Conservation (phyloP, 2,329 filamentous ascomycete species). For the Exutisphaerella laricina region DNA sequence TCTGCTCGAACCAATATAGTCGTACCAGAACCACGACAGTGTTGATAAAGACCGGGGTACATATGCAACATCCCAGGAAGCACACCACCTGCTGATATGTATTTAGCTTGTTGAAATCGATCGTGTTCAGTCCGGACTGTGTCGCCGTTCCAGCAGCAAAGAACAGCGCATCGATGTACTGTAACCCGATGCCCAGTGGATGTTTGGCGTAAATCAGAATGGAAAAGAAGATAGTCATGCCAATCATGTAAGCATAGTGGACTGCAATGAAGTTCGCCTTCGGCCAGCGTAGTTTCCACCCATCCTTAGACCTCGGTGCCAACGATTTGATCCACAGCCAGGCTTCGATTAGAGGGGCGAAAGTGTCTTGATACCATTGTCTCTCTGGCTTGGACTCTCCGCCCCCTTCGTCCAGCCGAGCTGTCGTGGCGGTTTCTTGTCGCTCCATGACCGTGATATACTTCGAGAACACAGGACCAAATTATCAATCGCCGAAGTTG, state of each 20-base stretch:
- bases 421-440: neutral
- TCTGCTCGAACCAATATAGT: conserved; percentile 96
- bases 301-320: conserved; percentile 15
- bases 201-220: conserved; percentile 59
- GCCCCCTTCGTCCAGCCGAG: neutral
- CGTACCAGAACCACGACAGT: conserved; percentile 84
- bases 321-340: conserved; percentile 18
- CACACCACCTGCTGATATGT: conserved; percentile 56
- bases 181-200: conserved; percentile 49
- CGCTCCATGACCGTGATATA: neutral
- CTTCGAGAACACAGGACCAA: too few relatives aligned
- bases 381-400: neutral
- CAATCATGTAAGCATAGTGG: conserved; percentile 80
- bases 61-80: conserved; percentile 64
- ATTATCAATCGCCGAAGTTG: too few relatives aligned
- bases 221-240: conserved; percentile 66
- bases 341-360: conserved; percentile 20
- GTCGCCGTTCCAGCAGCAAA: conserved; percentile 81
- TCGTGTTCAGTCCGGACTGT: conserved; percentile 86
- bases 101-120: conserved; percentile 45
- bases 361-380: conserved; percentile 8
- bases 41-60: conserved; percentile 80
- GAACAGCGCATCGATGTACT: conserved; percentile 84
- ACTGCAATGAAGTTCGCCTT: conserved; percentile 76
- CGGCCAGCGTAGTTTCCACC: conserved; percentile 40